Evolutionary conservation across 2,329 filamentous ascomycete genomes (phyloP), one percentile per base, ranked within the genome.

Genomic region (Hypoxylon sp.): DNA sequence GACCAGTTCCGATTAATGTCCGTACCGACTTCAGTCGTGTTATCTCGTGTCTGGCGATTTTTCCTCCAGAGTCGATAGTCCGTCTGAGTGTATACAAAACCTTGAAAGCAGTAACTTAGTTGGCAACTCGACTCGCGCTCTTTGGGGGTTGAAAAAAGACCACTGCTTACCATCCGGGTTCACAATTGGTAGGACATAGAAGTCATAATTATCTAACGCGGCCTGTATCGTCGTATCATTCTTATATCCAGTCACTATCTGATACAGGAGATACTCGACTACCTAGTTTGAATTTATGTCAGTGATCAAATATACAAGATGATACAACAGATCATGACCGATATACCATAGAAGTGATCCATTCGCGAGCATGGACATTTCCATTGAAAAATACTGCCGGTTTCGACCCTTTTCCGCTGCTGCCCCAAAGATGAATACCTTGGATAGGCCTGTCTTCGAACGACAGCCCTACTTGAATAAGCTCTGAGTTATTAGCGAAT

Each of bases 331-430:
- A 14, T 2, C 1, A 34, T 1, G 87, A 83, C 75, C 14, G 89
- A 91, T 81, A 89, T 84, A 84, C 83, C 75, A 82, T 85, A 14
- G 84, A 82, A 3, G 83, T 81, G 64, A 87, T 85, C 85, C 85
- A 87, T 75, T 87, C 85, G 38, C 85, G 76, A 14, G 85, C 83
- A 76, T 88, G 85, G 11, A 86, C 84, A 48, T 83, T 86, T 17
- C 83, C 82, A 69, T 87, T 84, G 71, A 83, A 82, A 63, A 85
- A 80, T 17, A 86, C 77, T 5, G 84, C 85, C 10, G 83, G 83
- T 75, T 84, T 85, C 48, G 75, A 78, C 32, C 81, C 80, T 69
- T 80, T 82, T 17, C 81, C 80, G 0, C 74, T 73, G 59, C 74
- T 79, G n/a, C 85, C 85, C 78, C 81, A 87, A 63, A 87, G 79